Base-by-base conservation (phyloP, 257 asterid species). In the Primulina tabacum region DNA sequence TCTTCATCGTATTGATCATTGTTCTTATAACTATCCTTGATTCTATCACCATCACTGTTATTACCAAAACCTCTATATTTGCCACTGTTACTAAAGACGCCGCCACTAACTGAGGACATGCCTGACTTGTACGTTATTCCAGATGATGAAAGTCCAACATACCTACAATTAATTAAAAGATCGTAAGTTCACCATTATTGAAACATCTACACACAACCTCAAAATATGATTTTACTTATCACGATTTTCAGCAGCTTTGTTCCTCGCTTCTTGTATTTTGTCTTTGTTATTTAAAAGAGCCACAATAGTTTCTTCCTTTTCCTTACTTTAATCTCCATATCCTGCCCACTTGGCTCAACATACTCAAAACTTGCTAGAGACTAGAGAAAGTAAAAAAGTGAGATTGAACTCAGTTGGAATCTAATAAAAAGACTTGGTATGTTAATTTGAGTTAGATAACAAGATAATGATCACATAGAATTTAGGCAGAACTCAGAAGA, bases 311-410 rank as follows among this genome's bases (percentile, higher is more conserved):
- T 92, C 98, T 67, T 96, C 96, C 79, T 85, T 92, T 81, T 92
- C 60, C 96, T 84, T 80, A 92, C 96, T 71, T 89, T 92, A 80
- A 92, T 85, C 62, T 96, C 98, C 76, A 84, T 14, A 78, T 92
- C 96, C 80, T 92, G 89, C 61, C 98, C 96, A 75, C 73, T 92
- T 73, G 89, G 98, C 82, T 92, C 98, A 40, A 85, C 95, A 76
- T 89, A 88, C 82, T 92, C 98, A 64, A 92, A 92, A 78, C 92
- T 88, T 64, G 91, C 84, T 72, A 92, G 95, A 75, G 96, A 80
- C 98, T 92, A 70, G 34, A 67, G 61, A 69, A 75, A 74, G 30
- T 65, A 66, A 53, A 75, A 73, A 58, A 73, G 58, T 70, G 69
- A 58, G 40, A 70, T 63, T 37, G 50, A 60, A 53, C 55, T 65